Conservation (phyloP, 1,284 basidiomycete genomes). For the Agroathelia rolfsii region DNA sequence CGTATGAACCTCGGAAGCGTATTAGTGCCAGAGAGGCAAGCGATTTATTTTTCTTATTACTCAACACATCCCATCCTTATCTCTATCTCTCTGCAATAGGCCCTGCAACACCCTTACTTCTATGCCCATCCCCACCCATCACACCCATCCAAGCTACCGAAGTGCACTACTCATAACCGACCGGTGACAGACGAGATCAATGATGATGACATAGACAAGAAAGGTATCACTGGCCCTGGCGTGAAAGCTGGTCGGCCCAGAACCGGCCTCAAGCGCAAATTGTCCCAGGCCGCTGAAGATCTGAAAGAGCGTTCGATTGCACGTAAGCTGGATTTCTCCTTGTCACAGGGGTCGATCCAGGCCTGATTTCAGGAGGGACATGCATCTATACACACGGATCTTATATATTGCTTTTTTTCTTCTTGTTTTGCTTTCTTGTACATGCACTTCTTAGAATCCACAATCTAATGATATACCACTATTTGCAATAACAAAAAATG, state of each 20-base stretch:
- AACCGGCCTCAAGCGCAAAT: conserved; percentile 35
- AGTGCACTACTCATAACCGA: conserved; percentile 44
- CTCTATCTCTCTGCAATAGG: conserved; percentile 30
- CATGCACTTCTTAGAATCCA: no score
- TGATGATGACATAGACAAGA: no score
- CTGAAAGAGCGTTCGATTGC: conserved; percentile 34
- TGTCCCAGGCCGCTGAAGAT: conserved; percentile 31
- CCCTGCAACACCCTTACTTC: conserved; percentile 72
- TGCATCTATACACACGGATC: no score
- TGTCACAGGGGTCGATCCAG: conserved; percentile 20
- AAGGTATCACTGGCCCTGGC: conserved; percentile 28
- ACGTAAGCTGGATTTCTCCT: conserved; percentile 38
- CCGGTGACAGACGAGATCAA: no score
- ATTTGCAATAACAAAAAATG: no score
- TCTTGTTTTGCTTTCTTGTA: no score
- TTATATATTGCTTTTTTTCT: no score
- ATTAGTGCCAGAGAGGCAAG: conserved; percentile 73
- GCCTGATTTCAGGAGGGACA: no score
- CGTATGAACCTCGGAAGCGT: conserved; percentile 81
- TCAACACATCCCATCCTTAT: conserved; percentile 7
- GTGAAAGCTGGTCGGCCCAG: conserved; percentile 27
- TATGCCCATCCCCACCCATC: conserved; percentile 70
- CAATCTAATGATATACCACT: no score
- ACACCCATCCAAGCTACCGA: conserved; percentile 75
- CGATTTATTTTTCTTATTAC: conserved; percentile 5